These are phyloP conservation scores for Fusarium agapanthi DNA, from an alignment of 2,329 filamentous ascomycete genomes.

Conservation along the genomic window DNA sequence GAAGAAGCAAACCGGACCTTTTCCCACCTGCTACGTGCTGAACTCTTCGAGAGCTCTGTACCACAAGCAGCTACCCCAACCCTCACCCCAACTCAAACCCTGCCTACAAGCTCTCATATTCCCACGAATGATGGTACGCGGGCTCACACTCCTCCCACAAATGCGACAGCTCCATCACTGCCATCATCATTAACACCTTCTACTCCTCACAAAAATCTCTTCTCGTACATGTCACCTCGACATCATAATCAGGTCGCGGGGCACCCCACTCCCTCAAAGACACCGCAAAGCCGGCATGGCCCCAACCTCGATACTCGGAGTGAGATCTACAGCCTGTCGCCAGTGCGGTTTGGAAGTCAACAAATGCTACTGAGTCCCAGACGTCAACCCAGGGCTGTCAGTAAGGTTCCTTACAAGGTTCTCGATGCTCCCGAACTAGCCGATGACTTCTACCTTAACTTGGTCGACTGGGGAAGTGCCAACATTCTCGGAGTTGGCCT, in stretches of 20 bases:
- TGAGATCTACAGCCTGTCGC: conserved; percentile 94
- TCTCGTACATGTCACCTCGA: conserved; percentile 84
- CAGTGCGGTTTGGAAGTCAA: conserved; percentile 91
- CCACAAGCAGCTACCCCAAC: conserved; percentile 78
- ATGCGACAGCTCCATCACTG: conserved; percentile 66
- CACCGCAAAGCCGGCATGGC: conserved; percentile 86
- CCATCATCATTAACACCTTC: conserved; percentile 85
- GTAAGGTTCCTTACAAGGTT: conserved; percentile 97
- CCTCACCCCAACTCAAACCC: conserved; percentile 66
- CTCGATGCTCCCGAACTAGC: conserved; percentile 94
- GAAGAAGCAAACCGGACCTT: conserved; percentile 97
- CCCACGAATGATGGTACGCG: conserved; percentile 72
- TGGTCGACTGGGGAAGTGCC: conserved; percentile 97
- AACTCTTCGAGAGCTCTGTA: conserved; percentile 90
- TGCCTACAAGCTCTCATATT: conserved; percentile 59
- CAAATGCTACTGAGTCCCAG: conserved; percentile 91
- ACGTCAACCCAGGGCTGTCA: conserved; percentile 87
- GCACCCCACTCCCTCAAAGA: conserved; percentile 89
- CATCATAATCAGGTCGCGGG: conserved; percentile 75
- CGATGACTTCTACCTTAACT: conserved; percentile 96
- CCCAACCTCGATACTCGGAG: conserved; percentile 89
- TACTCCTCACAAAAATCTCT: conserved; percentile 96
- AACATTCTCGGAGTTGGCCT: conserved; percentile 94
- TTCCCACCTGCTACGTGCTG: conserved; percentile 84
- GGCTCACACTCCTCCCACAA: conserved; percentile 82